phyloP scores from a whole-genome alignment of 257 asterid species.

The Echium plantagineum region DNA sequence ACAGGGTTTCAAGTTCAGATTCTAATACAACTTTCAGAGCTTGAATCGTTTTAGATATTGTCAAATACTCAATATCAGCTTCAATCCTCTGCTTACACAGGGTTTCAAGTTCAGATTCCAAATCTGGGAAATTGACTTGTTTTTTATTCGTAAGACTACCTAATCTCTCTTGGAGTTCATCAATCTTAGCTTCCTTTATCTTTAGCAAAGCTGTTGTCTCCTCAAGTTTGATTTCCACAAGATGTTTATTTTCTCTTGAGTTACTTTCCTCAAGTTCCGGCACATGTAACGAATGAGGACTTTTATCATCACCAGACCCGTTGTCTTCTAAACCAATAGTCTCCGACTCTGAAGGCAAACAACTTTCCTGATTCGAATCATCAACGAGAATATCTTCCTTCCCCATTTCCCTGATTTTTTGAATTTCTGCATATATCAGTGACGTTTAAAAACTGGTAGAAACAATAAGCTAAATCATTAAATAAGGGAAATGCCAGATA shows the following conservation, averaged over 20 bases:
- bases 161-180: constrained; percentile 20
- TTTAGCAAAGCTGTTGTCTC: constrained; percentile 14
- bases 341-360: neutral
- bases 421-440: constrained; percentile 41
- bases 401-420: constrained; percentile 43
- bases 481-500: no score
- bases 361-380: constrained; percentile 11
- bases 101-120: constrained; percentile 2
- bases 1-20: no score
- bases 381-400: constrained; percentile 23
- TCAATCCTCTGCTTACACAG: no score
- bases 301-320: constrained; percentile 8
- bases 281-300: constrained; percentile 12
- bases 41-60: no score
- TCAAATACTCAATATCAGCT: no score
- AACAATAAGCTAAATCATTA: no score
- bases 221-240: constrained; percentile 20
- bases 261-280: constrained; percentile 24
- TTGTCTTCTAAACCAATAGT: neutral
- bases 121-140: no score
- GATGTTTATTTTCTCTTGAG: constrained; percentile 11
- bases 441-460: no score
- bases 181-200: constrained; percentile 18
- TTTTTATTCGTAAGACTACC: neutral
- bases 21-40: no score